phyloP scores from a whole-genome alignment of 2,329 filamentous ascomycete species.

The Calonectria pauciramosa region DNA sequence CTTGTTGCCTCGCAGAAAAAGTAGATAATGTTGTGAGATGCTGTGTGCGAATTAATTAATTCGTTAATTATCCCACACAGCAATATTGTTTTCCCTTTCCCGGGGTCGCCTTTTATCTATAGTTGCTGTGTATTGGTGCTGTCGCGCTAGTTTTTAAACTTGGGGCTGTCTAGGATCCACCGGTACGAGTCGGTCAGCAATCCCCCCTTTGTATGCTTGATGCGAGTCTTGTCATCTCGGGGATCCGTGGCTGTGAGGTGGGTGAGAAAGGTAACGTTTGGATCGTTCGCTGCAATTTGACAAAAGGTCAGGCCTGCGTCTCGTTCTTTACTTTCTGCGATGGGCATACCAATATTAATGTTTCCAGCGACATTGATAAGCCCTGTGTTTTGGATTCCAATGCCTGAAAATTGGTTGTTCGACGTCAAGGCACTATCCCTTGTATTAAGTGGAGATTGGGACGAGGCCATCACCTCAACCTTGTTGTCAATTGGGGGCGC shows the following conservation, averaged over 20 bases:
- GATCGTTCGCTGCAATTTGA: too few species aligned
- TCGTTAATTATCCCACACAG: not conserved
- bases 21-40: not conserved
- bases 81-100: not conserved
- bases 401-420: too few species aligned
- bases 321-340: too few species aligned
- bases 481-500: too few species aligned
- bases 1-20: not conserved
- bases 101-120: not conserved
- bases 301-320: too few species aligned
- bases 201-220: not conserved
- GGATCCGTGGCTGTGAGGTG: not conserved
- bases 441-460: too few species aligned
- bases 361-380: too few species aligned
- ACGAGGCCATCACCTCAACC: too few species aligned
- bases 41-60: not conserved
- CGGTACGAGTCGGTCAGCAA: not conserved
- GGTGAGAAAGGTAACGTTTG: too few species aligned
- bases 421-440: too few species aligned
- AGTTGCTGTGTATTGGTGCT: not conserved
- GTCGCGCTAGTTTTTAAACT: not conserved
- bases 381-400: too few species aligned
- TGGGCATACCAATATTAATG: too few species aligned
- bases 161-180: not conserved
- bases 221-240: not conserved